phyloP scores from a whole-genome alignment of 179 eudicot genomes.

The Amaranthus tricolor region DNA sequence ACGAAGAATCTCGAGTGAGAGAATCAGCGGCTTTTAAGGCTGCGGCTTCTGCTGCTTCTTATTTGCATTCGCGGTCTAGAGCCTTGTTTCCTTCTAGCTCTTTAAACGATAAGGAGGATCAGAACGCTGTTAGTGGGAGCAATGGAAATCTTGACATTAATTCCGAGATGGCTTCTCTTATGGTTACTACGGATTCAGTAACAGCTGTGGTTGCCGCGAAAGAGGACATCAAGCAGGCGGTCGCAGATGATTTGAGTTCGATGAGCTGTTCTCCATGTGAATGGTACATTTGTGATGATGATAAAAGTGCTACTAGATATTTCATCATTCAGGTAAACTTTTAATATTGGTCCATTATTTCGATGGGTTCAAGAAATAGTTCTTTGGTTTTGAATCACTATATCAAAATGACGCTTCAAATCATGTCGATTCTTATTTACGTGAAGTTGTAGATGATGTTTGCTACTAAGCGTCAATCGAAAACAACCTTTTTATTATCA shows the following conservation, averaged over 20 bases:
- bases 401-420: no score
- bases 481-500: no score
- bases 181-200: slow-evolving; percentile 85
- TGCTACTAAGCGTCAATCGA: no score
- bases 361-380: no score
- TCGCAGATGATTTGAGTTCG: slow-evolving; percentile 89
- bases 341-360: no score
- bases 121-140: slow-evolving; percentile 26
- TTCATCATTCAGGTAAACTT: slow-evolving; percentile 78
- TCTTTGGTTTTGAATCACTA: no score
- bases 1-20: slow-evolving; percentile 40
- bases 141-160: slow-evolving; percentile 24
- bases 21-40: slow-evolving; percentile 68
- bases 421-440: no score
- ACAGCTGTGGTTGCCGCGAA: slow-evolving; percentile 95
- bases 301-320: slow-evolving; percentile 63
- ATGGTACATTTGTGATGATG: slow-evolving; percentile 97
- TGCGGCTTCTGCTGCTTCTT: slow-evolving; percentile 88
- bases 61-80: slow-evolving; percentile 61
- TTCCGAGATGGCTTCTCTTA: slow-evolving; percentile 70
- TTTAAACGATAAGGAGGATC: slow-evolving; percentile 28
- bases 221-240: slow-evolving; percentile 97
- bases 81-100: slow-evolving; percentile 55
- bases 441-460: no score
- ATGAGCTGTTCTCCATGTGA: slow-evolving; percentile 77